A percentile compares a stretch with the other conserved stretches of the same genome.
phyloP scores from a whole-genome alignment of 306 rosid genomes.

The Castanea sativa region DNA sequence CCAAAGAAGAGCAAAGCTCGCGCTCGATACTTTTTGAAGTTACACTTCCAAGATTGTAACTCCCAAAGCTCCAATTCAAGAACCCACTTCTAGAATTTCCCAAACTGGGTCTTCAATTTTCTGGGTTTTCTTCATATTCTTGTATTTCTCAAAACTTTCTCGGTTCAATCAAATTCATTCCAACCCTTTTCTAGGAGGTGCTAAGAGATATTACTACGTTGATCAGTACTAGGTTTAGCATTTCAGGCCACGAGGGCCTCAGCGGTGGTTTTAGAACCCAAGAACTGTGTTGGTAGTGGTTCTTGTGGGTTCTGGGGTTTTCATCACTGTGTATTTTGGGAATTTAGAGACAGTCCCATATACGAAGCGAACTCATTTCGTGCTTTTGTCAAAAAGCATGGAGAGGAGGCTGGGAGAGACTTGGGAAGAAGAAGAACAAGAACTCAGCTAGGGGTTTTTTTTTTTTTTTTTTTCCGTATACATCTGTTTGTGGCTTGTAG shows the following conservation, averaged over 20 bases:
- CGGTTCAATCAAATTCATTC: background rate
- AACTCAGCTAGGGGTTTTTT: no score
- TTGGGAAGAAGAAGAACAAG: no score
- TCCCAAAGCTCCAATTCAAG: constrained; percentile 20
- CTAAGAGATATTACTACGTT: constrained; percentile 67
- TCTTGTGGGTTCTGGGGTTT: constrained; percentile 61
- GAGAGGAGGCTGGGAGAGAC: constrained; percentile 73
- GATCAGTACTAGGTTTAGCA: constrained; percentile 63
- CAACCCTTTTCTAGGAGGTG: constrained; percentile 27
- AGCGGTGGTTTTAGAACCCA: constrained; percentile 69
- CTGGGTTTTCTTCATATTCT: constrained; percentile 34
- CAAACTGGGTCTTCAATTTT: constrained; percentile 22
- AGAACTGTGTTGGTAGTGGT: constrained; percentile 44
- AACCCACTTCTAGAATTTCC: constrained; percentile 24
- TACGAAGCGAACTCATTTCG: constrained; percentile 65
- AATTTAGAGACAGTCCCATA: constrained; percentile 71
- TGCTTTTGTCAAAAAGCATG: constrained; percentile 50
- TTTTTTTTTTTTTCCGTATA: no score
- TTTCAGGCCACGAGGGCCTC: constrained; percentile 63
- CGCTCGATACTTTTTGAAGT: constrained; percentile 39
- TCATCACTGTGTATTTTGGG: constrained; percentile 55
- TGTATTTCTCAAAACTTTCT: constrained; percentile 25
- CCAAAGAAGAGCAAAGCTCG: constrained; percentile 43
- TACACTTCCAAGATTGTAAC: constrained; percentile 31
- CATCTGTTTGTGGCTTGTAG: no score